Conservation (phyloP, 2,329 filamentous ascomycete species). For the Microdochium nivale region DNA sequence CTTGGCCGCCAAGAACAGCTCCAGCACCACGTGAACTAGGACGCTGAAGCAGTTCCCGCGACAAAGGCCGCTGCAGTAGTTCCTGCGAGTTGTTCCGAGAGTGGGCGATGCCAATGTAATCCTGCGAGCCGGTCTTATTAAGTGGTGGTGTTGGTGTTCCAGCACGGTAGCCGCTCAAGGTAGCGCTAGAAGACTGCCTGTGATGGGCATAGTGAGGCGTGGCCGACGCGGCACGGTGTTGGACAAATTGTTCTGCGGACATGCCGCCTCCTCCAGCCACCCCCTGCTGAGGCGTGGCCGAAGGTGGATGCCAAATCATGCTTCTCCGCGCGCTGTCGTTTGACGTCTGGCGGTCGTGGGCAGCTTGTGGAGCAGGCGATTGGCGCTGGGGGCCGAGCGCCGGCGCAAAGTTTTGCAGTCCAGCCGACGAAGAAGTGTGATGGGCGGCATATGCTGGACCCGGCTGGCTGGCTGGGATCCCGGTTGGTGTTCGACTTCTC, state of each 20-base stretch:
- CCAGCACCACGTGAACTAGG: conserved; percentile 47
- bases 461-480: conserved; percentile 12
- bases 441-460: conserved; percentile 8
- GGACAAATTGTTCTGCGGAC: conserved; percentile 75
- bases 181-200: conserved; percentile 47
- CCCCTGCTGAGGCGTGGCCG: neutral
- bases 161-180: conserved; percentile 26
- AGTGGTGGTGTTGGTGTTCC: conserved; percentile 34
- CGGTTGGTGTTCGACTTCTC: conserved; percentile 20
- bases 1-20: conserved; percentile 34
- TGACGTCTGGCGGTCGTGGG: neutral
- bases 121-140: conserved; percentile 29
- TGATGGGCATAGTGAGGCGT: conserved; percentile 51
- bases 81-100: conserved; percentile 38
- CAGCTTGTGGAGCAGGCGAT: neutral
- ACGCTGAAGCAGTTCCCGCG: conserved; percentile 37
- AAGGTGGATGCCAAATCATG: conserved; percentile 70
- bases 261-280: conserved; percentile 27
- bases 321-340: conserved; percentile 47
- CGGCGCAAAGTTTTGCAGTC: neutral
- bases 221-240: conserved; percentile 58
- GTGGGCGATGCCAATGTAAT: conserved; percentile 27
- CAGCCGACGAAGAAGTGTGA: neutral
- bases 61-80: conserved; percentile 37
- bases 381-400: neutral